These are phyloP conservation scores for Phialophora expanda DNA, from an alignment of 2,329 filamentous ascomycete genomes.

Conservation along the genomic window DNA sequence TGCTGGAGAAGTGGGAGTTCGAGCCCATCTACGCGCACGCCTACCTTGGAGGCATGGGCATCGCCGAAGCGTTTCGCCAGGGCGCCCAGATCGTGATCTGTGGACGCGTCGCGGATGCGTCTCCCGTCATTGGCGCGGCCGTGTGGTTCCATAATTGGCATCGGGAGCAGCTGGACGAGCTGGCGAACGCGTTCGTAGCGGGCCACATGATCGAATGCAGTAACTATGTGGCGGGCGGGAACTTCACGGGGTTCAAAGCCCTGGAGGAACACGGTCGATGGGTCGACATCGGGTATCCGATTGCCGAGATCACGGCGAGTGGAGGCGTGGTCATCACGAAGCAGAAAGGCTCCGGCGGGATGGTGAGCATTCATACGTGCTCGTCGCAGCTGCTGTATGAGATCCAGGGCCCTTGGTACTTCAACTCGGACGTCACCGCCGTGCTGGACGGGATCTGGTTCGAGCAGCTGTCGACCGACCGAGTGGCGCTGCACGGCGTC, in stretches of 20 bases:
- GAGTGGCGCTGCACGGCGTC: conserved; percentile 55
- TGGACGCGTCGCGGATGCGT: conserved; percentile 54
- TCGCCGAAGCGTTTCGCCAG: conserved; percentile 47
- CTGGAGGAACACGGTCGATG: conserved; percentile 47
- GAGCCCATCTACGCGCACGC: conserved; percentile 44
- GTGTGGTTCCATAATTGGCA: conserved; percentile 53
- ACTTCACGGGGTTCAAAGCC: conserved; percentile 52
- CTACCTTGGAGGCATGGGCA: conserved; percentile 49
- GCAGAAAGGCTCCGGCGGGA: conserved; percentile 49
- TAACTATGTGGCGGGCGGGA: conserved; percentile 52
- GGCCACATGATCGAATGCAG: conserved; percentile 50
- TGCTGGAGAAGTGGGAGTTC: conserved; percentile 46
- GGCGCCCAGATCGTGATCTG: conserved; percentile 55
- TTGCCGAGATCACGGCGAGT: conserved; percentile 51
- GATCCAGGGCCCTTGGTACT: conserved; percentile 62
- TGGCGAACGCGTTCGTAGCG: conserved; percentile 50
- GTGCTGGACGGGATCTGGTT: conserved; percentile 58
- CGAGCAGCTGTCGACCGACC: conserved; percentile 56
- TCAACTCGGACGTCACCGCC: conserved; percentile 63
- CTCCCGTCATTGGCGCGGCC: conserved; percentile 50
- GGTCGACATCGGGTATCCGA: conserved; percentile 54
- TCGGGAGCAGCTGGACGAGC: conserved; percentile 45
- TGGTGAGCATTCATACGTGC: conserved; percentile 57
- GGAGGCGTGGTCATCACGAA: conserved; percentile 54
- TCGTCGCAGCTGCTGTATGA: conserved; percentile 61